These are phyloP conservation scores for Neoarthrinium moseri DNA, from an alignment of 2,329 filamentous ascomycete genomes.

Conservation along the genomic window DNA sequence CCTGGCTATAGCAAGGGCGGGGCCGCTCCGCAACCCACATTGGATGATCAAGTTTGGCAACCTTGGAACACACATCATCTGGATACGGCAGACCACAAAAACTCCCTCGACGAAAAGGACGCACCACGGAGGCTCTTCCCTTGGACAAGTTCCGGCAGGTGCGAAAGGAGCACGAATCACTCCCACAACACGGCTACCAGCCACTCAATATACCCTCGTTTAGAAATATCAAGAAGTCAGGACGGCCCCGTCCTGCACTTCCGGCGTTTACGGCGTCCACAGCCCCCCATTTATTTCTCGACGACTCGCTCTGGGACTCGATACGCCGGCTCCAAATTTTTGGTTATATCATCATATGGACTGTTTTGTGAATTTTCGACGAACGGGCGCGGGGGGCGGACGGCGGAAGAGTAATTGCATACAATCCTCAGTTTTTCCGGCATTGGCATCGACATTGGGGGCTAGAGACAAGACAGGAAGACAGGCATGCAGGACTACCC, in stretches of 20 bases:
- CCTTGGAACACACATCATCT: no score
- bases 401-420: not conserved
- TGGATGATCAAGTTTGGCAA: no score
- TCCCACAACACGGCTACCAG: no score
- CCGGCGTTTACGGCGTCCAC: slow-evolving; percentile 6
- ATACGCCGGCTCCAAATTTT: no score
- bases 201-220: slow-evolving; percentile 8
- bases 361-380: not conserved
- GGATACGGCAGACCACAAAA: no score
- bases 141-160: no score
- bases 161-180: no score
- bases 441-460: not conserved
- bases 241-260: not conserved
- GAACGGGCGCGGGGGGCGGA: not conserved
- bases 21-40: no score
- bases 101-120: no score
- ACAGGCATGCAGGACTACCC: not conserved
- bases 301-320: not conserved
- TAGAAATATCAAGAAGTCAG: slow-evolving; percentile 1
- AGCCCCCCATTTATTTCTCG: not conserved
- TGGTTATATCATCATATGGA: not conserved
- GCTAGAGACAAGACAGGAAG: not conserved
- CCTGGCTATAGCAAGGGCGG: no score
- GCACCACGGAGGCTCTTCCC: no score
- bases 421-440: not conserved